phyloP scores from a whole-genome alignment of 2,329 filamentous ascomycete species.

The Sclerotinia minor region DNA sequence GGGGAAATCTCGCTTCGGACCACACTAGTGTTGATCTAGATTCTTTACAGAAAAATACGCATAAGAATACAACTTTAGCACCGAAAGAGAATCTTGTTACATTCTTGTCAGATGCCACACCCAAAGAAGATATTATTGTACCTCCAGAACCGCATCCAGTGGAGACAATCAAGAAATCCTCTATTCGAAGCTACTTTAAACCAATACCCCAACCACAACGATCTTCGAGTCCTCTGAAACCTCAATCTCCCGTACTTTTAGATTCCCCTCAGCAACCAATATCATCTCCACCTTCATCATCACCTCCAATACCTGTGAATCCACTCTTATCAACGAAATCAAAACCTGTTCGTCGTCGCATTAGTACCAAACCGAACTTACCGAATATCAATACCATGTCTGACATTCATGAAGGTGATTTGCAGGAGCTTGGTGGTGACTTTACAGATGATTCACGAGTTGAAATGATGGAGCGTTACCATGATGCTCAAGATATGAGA shows the following conservation, averaged over 20 bases:
- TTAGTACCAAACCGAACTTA: slow-evolving; percentile 29
- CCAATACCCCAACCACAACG: slow-evolving; percentile 26
- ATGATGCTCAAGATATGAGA: slow-evolving; percentile 22
- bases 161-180: slow-evolving; percentile 29
- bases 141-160: neutral
- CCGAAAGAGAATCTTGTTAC: neutral
- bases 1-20: slow-evolving; percentile 14
- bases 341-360: slow-evolving; percentile 27
- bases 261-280: neutral
- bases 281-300: slow-evolving; percentile 10
- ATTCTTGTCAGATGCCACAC: neutral
- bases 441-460: slow-evolving; percentile 9
- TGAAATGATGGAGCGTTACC: neutral
- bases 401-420: slow-evolving; percentile 9
- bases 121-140: neutral
- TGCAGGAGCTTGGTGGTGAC: slow-evolving; percentile 14
- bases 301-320: neutral
- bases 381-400: slow-evolving; percentile 19
- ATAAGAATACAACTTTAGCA: neutral
- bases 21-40: slow-evolving; percentile 7
- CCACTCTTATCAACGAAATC: slow-evolving; percentile 26
- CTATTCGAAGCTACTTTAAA: slow-evolving; percentile 38
- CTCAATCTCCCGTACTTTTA: slow-evolving; percentile 19
- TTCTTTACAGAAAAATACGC: neutral
- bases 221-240: slow-evolving; percentile 28